A percentile compares a stretch with the other conserved stretches of the same genome.
phyloP scores from a whole-genome alignment of 2,329 filamentous ascomycete genomes.

The Monilinia laxa region DNA sequence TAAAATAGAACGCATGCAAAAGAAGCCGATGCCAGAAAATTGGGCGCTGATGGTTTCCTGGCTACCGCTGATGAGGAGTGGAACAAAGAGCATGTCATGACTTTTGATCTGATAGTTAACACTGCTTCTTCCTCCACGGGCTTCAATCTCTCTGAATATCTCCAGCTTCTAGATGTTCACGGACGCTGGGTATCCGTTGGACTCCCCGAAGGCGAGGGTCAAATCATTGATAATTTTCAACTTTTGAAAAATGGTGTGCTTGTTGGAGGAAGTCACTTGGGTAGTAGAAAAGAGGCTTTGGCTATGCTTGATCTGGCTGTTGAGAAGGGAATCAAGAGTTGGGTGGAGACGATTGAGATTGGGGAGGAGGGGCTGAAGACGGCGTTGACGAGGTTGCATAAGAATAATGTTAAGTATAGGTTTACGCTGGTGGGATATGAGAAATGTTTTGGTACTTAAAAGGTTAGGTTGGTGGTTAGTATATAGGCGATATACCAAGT shows the following conservation, averaged over 20 bases:
- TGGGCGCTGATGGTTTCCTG: constrained; percentile 62
- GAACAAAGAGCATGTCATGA: constrained; percentile 57
- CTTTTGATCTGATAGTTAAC: constrained; percentile 76
- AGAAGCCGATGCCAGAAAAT: constrained; percentile 56
- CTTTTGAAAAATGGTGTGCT: constrained; percentile 73
- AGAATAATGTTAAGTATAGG: constrained; percentile 70
- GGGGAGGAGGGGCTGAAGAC: constrained; percentile 66
- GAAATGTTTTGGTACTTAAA: constrained; percentile 55
- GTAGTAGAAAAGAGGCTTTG: constrained; percentile 67
- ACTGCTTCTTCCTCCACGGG: constrained; percentile 66
- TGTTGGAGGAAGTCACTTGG: constrained; percentile 70
- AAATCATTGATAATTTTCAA: constrained; percentile 69
- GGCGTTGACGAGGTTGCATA: constrained; percentile 67
- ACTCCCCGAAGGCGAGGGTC: constrained; percentile 73
- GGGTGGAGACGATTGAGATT: constrained; percentile 74
- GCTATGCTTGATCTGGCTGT: constrained; percentile 71
- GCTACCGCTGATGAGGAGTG: constrained; percentile 58
- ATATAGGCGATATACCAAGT: constrained; percentile 7
- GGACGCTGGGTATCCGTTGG: constrained; percentile 78
- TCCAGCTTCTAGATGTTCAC: constrained; percentile 78
- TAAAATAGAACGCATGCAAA: constrained; percentile 50
- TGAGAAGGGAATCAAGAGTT: constrained; percentile 66
- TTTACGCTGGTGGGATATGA: constrained; percentile 70
- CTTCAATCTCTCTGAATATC: constrained; percentile 70
- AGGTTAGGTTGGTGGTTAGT: background rate